Percentiles rank a stretch among this genome's conserved stretches.
Conservation (phyloP, 2,329 filamentous ascomycete species). For the Neurospora crassa region DNA sequence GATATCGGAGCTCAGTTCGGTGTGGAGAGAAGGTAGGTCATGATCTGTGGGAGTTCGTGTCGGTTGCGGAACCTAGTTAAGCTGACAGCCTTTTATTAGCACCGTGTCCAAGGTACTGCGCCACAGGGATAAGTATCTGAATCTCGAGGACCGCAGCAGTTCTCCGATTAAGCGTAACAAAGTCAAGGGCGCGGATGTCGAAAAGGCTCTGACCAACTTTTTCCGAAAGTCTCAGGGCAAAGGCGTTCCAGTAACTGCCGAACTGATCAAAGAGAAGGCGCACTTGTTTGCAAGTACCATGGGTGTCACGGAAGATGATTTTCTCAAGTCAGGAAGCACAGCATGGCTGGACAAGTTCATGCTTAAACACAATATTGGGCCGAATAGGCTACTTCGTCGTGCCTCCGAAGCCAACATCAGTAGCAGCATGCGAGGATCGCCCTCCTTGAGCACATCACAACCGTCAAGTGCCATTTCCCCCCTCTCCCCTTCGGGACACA, state of each 20-base stretch:
- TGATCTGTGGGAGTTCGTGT: constrained; percentile 2
- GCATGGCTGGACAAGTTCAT: constrained; percentile 95
- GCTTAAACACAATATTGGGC: constrained; percentile 61
- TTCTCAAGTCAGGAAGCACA: constrained; percentile 60
- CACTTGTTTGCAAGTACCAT: constrained; percentile 69
- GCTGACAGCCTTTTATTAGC: constrained; percentile 40
- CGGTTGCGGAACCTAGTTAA: neutral
- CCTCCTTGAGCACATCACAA: constrained; percentile 45
- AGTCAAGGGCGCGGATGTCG: constrained; percentile 81
- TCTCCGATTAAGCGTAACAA: constrained; percentile 77
- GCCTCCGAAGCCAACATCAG: constrained; percentile 63
- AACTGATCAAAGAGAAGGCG: constrained; percentile 78
- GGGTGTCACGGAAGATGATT: constrained; percentile 56
- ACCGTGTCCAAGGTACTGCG: constrained; percentile 97
- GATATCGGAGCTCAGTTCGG: constrained; percentile 95
- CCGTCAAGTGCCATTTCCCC: constrained; percentile 63
- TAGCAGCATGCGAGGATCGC: constrained; percentile 49
- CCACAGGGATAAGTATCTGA: constrained; percentile 89
- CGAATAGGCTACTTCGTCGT: constrained; percentile 41
- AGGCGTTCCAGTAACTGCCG: constrained; percentile 64
- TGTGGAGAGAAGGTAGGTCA: constrained; percentile 83
- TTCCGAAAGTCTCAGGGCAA: constrained; percentile 70
- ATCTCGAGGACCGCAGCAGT: constrained; percentile 65
- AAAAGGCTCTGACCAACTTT: constrained; percentile 83
- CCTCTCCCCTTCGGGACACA: constrained; percentile 56